Base-by-base conservation (phyloP, 2,329 filamentous ascomycete species). In the Colletotrichum sp. region DNA sequence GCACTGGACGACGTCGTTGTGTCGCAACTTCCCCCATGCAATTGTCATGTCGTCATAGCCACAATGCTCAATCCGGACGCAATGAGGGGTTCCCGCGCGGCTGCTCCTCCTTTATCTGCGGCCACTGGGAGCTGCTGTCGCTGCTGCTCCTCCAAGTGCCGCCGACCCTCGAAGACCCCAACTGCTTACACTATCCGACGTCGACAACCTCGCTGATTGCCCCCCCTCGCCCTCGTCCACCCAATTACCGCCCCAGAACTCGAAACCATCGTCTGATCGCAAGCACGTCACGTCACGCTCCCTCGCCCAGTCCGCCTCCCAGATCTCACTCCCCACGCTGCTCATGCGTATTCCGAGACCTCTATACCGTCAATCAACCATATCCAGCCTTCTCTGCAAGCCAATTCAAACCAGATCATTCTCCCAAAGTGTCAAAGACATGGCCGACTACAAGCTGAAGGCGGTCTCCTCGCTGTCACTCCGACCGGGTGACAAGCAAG, bases 401-500 rank as follows among this genome's bases (percentile, higher is more conserved):
- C 30, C 70, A 55, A 39, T 52, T 2, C 66, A 52, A 25, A 57
- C 59, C 13, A 72, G 76, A 55, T 22, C 36, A 7, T 82, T 84
- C 70, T 81, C 81, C 16, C 80, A 82, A 6, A 79, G 81, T 65
- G 39, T 72, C 8, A 80, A 77, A 81, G 82, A 83, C 79, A 92
- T 92, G 90, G 86, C 88, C 44, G 90, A 92, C 81, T 93, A 90
- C 83, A 93, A 92, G 82, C 91, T 98, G 82, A 98, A 97, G 85
- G 94, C 91, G 82, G 86, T 98, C 77, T 90, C 90, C 63, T 94
- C 93, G 80, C 89, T 98, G 72, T 90, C 93, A 78, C 88, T 99
- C 78, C 91, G 94, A 83, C 92, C 93, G 34, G 93, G 95, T 25
- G 93, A 97, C 80, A 99, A 98, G 88, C 90, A 94, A 78, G 96